Evolutionary conservation across 75 land plant genomes (phyloP).

Genomic region (Pinus albicaulis): DNA sequence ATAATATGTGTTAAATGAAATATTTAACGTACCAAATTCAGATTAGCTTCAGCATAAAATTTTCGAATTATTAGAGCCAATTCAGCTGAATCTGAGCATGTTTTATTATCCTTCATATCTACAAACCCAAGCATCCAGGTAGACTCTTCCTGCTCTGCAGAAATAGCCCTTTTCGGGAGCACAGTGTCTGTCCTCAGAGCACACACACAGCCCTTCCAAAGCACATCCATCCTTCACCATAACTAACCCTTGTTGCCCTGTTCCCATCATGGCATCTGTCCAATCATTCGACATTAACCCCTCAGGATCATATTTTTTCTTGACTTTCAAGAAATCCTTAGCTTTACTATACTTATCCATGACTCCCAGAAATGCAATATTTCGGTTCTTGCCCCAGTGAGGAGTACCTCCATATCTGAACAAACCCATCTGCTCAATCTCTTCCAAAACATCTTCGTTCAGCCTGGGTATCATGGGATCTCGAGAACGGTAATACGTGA

Average conservation of each 20-base stretch:
- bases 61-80: too few relatives aligned
- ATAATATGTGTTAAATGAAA: too few relatives aligned
- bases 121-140: conserved; percentile 70
- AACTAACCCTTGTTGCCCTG: conserved; percentile 12
- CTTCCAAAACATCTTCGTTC: conserved; percentile 63
- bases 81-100: too few relatives aligned
- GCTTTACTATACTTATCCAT: conserved; percentile 46
- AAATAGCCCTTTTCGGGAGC: conserved; percentile 60
- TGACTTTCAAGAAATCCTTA: conserved; percentile 39
- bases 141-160: conserved; percentile 64
- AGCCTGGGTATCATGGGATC: conserved; percentile 52
- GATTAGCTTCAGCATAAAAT: too few relatives aligned
- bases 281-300: conserved; percentile 71
- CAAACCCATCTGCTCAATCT: conserved; percentile 70
- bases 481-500: conserved; percentile 58
- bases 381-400: conserved; percentile 89
- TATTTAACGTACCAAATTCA: too few relatives aligned
- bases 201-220: conserved; percentile 79
- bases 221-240: conserved; percentile 60
- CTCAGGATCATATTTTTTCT: conserved; percentile 46
- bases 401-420: conserved; percentile 71
- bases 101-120: conserved; percentile 4
- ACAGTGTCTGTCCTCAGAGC: conserved; percentile 66
- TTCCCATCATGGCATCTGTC: conserved; percentile 66
- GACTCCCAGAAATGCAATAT: conserved; percentile 39